Conservation (phyloP, 805 yeast species). For the Yamadazyma akitaensis region DNA sequence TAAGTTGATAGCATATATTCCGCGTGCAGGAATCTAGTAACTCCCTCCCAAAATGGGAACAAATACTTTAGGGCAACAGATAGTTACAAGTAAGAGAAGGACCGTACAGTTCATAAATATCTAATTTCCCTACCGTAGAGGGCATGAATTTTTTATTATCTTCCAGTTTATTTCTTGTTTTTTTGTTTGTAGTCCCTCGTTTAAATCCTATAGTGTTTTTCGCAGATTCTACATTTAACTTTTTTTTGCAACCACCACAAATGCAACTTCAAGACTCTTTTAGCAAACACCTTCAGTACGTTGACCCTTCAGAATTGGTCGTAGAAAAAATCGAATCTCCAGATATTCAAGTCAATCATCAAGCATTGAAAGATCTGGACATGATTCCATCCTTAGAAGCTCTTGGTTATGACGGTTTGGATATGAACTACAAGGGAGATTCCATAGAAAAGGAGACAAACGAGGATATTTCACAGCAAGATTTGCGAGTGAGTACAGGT, state of each 20-base stretch:
- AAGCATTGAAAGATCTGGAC: background rate
- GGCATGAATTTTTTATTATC: background rate
- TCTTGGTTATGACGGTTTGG: conserved; percentile 3
- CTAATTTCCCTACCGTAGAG: no score
- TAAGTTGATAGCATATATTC: background rate
- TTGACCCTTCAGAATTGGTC: conserved; percentile 5
- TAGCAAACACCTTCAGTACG: background rate
- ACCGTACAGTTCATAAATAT: no score
- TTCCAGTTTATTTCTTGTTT: background rate
- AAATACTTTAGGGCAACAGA: no score
- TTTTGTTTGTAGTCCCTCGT: background rate
- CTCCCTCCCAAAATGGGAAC: no score
- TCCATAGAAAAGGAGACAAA: background rate
- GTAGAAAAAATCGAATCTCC: conserved; percentile 1
- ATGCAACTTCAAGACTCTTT: conserved; percentile 3
- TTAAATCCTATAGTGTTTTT: background rate
- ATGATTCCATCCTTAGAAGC: background rate
- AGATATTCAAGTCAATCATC: background rate
- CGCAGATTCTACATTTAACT: conserved; percentile 2
- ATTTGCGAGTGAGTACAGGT: conserved; percentile 18
- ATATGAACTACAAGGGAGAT: conserved; percentile 1
- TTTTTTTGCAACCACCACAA: conserved; percentile 12
- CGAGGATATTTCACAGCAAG: conserved; percentile 1
- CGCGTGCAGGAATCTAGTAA: no score
- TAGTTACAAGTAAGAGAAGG: no score